These are phyloP conservation scores for Dichotomopilus funicola DNA, from an alignment of 2,329 filamentous ascomycete species.

Conservation along the genomic window DNA sequence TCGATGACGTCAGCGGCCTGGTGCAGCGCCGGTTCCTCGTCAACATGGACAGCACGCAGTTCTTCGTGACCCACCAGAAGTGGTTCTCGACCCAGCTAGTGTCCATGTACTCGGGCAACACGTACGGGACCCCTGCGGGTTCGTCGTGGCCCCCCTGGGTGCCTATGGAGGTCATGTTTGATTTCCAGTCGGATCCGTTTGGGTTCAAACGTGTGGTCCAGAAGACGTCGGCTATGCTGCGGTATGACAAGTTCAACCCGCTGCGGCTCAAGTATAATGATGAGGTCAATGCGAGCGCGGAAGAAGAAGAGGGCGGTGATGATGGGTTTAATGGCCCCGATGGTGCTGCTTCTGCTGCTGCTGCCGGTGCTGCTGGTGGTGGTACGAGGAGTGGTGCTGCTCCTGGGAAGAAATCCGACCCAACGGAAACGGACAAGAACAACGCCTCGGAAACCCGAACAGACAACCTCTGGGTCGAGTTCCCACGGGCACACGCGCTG, in stretches of 20 bases:
- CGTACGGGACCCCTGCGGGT: conserved; percentile 77
- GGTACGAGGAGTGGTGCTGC: no score
- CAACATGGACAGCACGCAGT: conserved; percentile 95
- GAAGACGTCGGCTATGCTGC: conserved; percentile 87
- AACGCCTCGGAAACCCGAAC: conserved; percentile 65
- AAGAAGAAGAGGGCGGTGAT: conserved; percentile 25
- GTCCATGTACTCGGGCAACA: conserved; percentile 89
- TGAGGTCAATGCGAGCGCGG: conserved; percentile 64
- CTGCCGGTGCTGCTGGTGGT: no score
- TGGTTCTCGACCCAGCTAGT: conserved; percentile 78
- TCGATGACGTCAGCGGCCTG: conserved; percentile 86
- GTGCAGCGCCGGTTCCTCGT: conserved; percentile 91
- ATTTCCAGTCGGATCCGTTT: conserved; percentile 87
- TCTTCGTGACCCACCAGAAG: conserved; percentile 94
- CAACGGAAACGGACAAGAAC: conserved; percentile 44
- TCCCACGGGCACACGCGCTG: conserved; percentile 86
- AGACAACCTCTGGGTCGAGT: conserved; percentile 95
- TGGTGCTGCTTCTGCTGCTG: no score
- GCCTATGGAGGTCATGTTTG: conserved; percentile 96
- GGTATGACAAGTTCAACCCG: conserved; percentile 98
- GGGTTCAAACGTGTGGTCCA: conserved; percentile 98
- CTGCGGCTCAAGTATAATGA: conserved; percentile 96
- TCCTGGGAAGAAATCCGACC: no score
- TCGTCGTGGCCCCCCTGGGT: conserved; percentile 98
- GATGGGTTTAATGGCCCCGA: no score